These are phyloP conservation scores for Acanthamoeba triangularis DNA, from an alignment of 208 protist species.

Conservation along the genomic window DNA sequence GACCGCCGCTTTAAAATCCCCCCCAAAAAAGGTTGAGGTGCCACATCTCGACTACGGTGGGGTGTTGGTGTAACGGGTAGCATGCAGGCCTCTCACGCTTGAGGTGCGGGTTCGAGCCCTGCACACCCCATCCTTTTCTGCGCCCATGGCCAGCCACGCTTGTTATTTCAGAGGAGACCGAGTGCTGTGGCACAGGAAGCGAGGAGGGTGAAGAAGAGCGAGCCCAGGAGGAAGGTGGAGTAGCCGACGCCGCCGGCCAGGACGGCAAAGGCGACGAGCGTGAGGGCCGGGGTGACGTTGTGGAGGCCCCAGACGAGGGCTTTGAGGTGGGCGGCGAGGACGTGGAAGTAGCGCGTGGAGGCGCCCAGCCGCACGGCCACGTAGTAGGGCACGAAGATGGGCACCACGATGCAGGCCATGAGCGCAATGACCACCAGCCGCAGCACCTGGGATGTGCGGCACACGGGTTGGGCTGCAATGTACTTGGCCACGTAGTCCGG, in stretches of 20 bases:
- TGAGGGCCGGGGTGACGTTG: not conserved
- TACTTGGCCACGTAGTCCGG: not conserved
- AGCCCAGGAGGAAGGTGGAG: too few relatives aligned
- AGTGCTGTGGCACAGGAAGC: too few relatives aligned
- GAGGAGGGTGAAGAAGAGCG: too few relatives aligned
- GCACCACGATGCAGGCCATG: not conserved
- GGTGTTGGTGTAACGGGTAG: not conserved
- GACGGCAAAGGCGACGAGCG: not conserved
- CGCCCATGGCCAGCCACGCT: too few relatives aligned
- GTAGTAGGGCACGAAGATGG: slow-evolving; percentile 11
- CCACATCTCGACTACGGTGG: too few relatives aligned
- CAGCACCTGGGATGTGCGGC: not conserved
- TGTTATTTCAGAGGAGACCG: too few relatives aligned
- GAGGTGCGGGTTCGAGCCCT: not conserved
- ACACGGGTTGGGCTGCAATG: not conserved
- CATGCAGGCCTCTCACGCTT: not conserved
- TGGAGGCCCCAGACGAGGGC: not conserved
- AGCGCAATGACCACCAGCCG: not conserved
- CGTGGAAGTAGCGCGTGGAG: slow-evolving; percentile 16
- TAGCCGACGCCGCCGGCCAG: too few relatives aligned
- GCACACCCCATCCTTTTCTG: not conserved
- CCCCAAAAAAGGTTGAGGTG: too few relatives aligned
- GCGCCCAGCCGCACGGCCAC: not conserved
- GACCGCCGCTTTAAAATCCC: too few relatives aligned
- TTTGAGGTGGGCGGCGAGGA: not conserved